Conservation (phyloP, 441 rosid genomes). For the Gossypium gossypioides region DNA sequence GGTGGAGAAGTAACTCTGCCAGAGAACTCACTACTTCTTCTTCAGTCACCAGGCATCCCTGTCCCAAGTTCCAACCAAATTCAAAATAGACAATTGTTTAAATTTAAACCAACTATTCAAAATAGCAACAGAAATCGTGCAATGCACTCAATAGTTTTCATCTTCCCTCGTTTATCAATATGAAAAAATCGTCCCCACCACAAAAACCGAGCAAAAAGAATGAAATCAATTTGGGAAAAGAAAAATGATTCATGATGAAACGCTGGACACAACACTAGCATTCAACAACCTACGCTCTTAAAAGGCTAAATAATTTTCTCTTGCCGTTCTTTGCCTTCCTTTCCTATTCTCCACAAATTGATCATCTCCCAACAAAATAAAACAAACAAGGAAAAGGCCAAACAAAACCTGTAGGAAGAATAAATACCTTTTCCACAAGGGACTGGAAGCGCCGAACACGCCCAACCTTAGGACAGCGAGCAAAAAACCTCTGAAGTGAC, state of each 20-base stretch:
- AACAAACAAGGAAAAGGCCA: not conserved
- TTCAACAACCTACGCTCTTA: not conserved
- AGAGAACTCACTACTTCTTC: constrained; percentile 50
- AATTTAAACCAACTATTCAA: not conserved
- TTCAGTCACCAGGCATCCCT: constrained; percentile 41
- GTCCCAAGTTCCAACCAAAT: constrained; percentile 21
- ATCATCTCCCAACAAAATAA: not conserved
- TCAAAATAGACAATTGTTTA: not conserved
- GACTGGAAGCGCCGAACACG: constrained; percentile 25
- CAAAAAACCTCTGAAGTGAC: constrained; percentile 50
- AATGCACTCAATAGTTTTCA: not conserved
- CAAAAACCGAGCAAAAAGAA: not conserved
- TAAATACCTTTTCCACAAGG: constrained; percentile 36
- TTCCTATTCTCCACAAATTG: not conserved
- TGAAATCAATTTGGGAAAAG: not conserved
- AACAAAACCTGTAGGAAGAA: not conserved
- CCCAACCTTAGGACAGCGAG: constrained; percentile 56
- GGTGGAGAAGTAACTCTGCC: constrained; percentile 62
- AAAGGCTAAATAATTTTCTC: not conserved
- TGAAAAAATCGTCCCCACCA: not conserved
- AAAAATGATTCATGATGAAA: not conserved
- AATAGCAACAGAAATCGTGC: not conserved
- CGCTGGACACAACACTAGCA: not conserved
- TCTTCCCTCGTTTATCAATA: not conserved
- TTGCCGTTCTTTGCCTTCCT: not conserved